Conservation (phyloP, 2,329 filamentous ascomycete species). For the Cordyceps tenuipes region DNA sequence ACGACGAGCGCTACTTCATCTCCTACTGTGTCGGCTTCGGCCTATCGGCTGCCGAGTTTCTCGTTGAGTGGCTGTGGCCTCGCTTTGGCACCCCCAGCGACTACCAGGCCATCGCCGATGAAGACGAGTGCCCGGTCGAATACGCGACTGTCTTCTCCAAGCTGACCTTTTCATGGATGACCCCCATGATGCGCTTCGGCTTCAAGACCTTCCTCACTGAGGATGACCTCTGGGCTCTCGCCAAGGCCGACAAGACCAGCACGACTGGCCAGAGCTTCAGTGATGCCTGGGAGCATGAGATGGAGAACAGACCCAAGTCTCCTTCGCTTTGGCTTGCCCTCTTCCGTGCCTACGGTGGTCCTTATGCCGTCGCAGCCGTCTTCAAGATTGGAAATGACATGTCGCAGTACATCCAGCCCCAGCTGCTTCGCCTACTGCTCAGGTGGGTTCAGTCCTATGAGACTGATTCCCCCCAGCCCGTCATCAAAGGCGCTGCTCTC, state of each 20-base stretch:
- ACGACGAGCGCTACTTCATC: conserved; percentile 65
- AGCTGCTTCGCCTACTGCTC: conserved; percentile 78
- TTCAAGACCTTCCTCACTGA: conserved; percentile 90
- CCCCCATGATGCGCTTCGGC: conserved; percentile 89
- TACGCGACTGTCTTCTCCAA: conserved; percentile 91
- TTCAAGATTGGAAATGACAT: conserved; percentile 88
- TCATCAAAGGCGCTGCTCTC: conserved; percentile 78
- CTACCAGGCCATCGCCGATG: conserved; percentile 49
- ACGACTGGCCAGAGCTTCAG: conserved; percentile 63
- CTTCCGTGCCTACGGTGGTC: conserved; percentile 74
- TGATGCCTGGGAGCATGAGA: conserved; percentile 66
- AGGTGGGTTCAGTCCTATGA: conserved; percentile 73
- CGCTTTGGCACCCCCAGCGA: conserved; percentile 53
- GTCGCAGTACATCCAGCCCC: conserved; percentile 82
- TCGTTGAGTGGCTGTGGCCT: conserved; percentile 80
- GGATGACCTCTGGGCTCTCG: conserved; percentile 89
- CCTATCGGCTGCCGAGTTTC: conserved; percentile 61
- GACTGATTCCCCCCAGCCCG: conserved; percentile 58
- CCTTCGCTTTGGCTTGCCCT: conserved; percentile 76
- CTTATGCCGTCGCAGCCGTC: conserved; percentile 70
- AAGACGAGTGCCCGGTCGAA: conserved; percentile 65
- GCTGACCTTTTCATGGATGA: conserved; percentile 97
- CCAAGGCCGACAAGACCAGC: conserved; percentile 70
- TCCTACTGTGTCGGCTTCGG: conserved; percentile 66
- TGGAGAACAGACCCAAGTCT: conserved; percentile 52